phyloP scores from a whole-genome alignment of 2,329 filamentous ascomycete species.

The Phoma sp. region DNA sequence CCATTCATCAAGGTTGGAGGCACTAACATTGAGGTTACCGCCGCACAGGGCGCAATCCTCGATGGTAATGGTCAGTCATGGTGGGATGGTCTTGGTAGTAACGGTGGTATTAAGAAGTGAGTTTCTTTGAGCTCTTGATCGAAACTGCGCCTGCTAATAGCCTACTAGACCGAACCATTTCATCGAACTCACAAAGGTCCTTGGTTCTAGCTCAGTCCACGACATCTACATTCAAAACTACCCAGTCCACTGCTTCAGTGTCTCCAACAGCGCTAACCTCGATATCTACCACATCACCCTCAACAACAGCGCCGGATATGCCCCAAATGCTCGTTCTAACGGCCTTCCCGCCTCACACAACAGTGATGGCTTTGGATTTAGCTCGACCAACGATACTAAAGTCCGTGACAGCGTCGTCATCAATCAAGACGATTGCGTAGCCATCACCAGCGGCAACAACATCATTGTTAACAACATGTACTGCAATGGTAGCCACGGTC shows the following conservation, averaged over 20 bases:
- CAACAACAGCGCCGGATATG: slow-evolving; percentile 65
- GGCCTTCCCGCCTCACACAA: slow-evolving; percentile 12
- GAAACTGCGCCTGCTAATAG: slow-evolving; percentile 4
- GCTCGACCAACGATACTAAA: slow-evolving; percentile 66
- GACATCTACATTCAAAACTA: slow-evolving; percentile 62
- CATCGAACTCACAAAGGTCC: slow-evolving; percentile 56
- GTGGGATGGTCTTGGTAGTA: slow-evolving; percentile 59
- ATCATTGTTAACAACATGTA: slow-evolving; percentile 50
- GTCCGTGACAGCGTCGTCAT: slow-evolving; percentile 60
- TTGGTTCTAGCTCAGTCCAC: slow-evolving; percentile 62
- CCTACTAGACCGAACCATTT: slow-evolving; percentile 8
- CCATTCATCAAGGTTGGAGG: slow-evolving; percentile 71
- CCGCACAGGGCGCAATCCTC: slow-evolving; percentile 62
- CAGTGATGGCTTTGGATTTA: slow-evolving; percentile 24
- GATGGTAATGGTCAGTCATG: slow-evolving; percentile 55
- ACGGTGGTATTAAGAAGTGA: slow-evolving; percentile 54
- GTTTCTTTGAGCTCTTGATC: slow-evolving; percentile 1
- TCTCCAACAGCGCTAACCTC: slow-evolving; percentile 53
- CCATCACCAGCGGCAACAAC: slow-evolving; percentile 61
- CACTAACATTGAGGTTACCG: slow-evolving; percentile 65
- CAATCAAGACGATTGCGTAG: slow-evolving; percentile 68
- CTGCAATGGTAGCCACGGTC: slow-evolving; percentile 62
- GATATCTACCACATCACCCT: slow-evolving; percentile 61
- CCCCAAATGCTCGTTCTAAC: slow-evolving; percentile 26
- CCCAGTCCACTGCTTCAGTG: slow-evolving; percentile 61